Base-by-base conservation (phyloP, 2,329 filamentous ascomycete species). In the Cordyceps cicadae region DNA sequence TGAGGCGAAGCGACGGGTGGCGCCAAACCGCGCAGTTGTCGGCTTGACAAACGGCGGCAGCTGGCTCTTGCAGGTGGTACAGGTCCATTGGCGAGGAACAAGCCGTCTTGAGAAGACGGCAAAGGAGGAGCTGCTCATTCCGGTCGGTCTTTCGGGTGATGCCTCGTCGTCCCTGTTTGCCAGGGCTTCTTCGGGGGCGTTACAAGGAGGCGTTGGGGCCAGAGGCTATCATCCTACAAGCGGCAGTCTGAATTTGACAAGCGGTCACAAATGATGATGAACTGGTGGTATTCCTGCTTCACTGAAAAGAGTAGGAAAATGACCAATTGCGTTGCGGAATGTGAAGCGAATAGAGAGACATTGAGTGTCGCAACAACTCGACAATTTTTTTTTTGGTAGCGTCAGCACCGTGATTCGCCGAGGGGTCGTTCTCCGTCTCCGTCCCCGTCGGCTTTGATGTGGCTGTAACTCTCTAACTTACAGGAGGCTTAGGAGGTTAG, bases 61-160 rank as follows among this genome's bases (percentile, higher is more conserved):
- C 68, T 78, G 77, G 59, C 69, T 72, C 61, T 73, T 76, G 66
- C 78, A 81, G 63, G 69, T 73, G 63, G 73, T 75, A 67, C 78
- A 81, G 14, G 77, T 79, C 78, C 77, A 79, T 65, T 73, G 67
- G 64, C 72, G 70, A 69, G 74, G 64, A 67, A 71, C 68, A 62
- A 73, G 68, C 63, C 75, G 71, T 69, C 66, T 68, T 69, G 70
- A 76, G 67, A 70, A 70, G 72, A 69, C 67, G 63, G 72, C 71
- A 64, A 72, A 65, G 70, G 70, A 67, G 69, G 77, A 67, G 50
- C 70, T 67, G 70, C 75, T 79, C 78, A 81, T 81, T 62, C 67
- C 67, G 66, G 64, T 56, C 61, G 57, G 12, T 24, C 12, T 45
- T 19, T 43, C 5, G 54, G 14, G n/a, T 24, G 11, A 7, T 46